Evolutionary conservation across 805 yeast genomes (phyloP).

Genomic region (Zygotorulaspora danielsina): DNA sequence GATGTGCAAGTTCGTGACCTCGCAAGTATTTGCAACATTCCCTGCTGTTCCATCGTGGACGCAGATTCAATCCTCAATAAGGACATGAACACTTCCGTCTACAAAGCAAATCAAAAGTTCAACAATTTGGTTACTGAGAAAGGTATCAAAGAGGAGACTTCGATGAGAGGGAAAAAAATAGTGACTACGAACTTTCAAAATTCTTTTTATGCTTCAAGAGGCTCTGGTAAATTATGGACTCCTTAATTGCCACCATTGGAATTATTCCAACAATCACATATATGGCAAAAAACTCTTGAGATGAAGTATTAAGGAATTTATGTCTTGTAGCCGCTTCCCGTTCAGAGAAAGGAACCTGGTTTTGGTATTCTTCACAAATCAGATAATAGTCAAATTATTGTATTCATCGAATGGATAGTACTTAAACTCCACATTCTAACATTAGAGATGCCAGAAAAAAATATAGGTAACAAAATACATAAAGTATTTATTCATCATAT

Average conservation of each 20-base stretch:
- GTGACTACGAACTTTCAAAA: slow-evolving; percentile 44
- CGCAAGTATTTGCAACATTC: slow-evolving; percentile 52
- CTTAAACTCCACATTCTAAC: slow-evolving; percentile 58
- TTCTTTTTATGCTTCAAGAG: slow-evolving; percentile 57
- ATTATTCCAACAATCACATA: background rate
- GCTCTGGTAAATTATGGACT: slow-evolving; percentile 56
- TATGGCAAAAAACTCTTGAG: too few species aligned
- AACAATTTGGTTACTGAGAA: slow-evolving; percentile 22
- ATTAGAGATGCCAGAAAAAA: slow-evolving; percentile 94
- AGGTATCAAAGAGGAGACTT: slow-evolving; percentile 20
- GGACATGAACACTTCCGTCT: slow-evolving; percentile 25
- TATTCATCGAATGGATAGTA: slow-evolving; percentile 69
- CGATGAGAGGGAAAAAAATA: slow-evolving; percentile 32
- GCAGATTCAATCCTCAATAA: slow-evolving; percentile 28
- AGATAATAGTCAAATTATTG: slow-evolving; percentile 65
- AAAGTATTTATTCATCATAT: slow-evolving; percentile 28
- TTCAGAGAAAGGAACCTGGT: too few species aligned
- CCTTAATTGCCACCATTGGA: slow-evolving; percentile 34
- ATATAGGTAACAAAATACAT: slow-evolving; percentile 20
- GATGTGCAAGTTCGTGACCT: slow-evolving; percentile 52
- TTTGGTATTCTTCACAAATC: slow-evolving; percentile 35
- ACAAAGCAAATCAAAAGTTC: slow-evolving; percentile 24
- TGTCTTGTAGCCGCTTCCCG: too few species aligned
- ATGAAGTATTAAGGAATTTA: too few species aligned
- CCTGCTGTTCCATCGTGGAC: slow-evolving; percentile 37